Conservation (phyloP, 305 asterid species). For the Solanum hybrid region DNA sequence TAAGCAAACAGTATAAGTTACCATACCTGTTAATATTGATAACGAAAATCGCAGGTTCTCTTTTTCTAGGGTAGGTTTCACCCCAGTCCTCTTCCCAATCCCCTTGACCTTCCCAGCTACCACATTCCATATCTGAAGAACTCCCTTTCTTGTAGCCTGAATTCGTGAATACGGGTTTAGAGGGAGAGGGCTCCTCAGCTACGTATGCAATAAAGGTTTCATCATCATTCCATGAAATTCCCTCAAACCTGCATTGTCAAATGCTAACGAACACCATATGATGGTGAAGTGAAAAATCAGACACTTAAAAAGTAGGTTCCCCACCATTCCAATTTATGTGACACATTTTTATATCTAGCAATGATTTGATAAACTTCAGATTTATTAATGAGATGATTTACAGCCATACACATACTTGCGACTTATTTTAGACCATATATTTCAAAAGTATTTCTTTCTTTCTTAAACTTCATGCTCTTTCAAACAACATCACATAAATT, state of each 20-base stretch:
- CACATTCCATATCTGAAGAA: slow-evolving; percentile 34
- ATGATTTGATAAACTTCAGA: background rate
- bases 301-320: background rate
- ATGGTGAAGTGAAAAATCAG: background rate
- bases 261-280: background rate
- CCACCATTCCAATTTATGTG: background rate
- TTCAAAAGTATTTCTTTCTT: background rate
- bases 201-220: slow-evolving; percentile 75
- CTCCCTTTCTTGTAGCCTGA: slow-evolving; percentile 1
- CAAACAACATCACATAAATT: background rate
- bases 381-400: background rate
- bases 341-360: background rate
- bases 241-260: slow-evolving; percentile 71
- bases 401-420: background rate
- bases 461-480: background rate
- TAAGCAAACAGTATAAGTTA: slow-evolving; percentile 6
- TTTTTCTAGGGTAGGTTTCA: slow-evolving; percentile 80
- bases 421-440: background rate
- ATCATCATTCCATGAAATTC: slow-evolving; percentile 79
- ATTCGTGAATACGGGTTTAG: slow-evolving; percentile 32
- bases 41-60: slow-evolving; percentile 81
- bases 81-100: slow-evolving; percentile 99
- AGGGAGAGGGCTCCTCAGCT: slow-evolving; percentile 71
- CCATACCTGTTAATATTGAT: slow-evolving; percentile 49
- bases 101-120: slow-evolving; percentile 86